Evolutionary conservation across 257 asterid genomes (phyloP), one percentile per base, ranked within the genome.

Genomic region (Nicotiana tabacum): DNA sequence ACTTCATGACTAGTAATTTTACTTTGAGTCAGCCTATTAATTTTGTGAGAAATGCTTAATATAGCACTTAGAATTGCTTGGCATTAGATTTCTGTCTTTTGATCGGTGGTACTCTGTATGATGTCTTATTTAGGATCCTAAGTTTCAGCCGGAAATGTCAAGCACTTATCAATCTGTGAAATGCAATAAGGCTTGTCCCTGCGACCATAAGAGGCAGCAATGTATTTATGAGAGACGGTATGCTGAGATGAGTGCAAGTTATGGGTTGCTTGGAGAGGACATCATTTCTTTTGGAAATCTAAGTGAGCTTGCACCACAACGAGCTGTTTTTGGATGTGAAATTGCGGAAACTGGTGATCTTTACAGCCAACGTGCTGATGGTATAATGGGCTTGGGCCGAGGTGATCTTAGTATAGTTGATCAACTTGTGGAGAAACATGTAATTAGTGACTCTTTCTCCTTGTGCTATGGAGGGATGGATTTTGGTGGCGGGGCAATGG

Each of bases 381-480:
- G 99, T 55, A 95, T 95, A 81, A 95, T 95, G 96, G 99, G 99
- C 81, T 88, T 95, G 84, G 98, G 98, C 21, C 97, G 97, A 80
- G 99, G 99, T 81, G 97, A 94, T 83, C 94, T 95, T 78, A 93
- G 98, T 90, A 90, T 94, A 67, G 95, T 95, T 62, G 97, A 95
- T 88, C 98, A 95, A 87, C 98, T 95, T 65, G 97, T 95, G 81
- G 92, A 90, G 6, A 95, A 93, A 89, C 87, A 90, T 85, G 95
- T 92, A 48, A 91, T 95, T 82, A 88, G 91, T 78, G 97, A 95
- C 90, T 92, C 98, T n/a, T 95, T 95, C 89, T 94, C 98, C 66
- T 90, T 95, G 82, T 95, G 99, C 85, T 95, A 95, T 48, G 99
- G 99, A 80, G 99, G 99, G 51, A 94, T 95, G 99, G 97, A 94